Percentiles rank a stretch among this genome's conserved stretches.
These are phyloP conservation scores for Platanthera zijinensis DNA, from an alignment of 106 monocot genomes.

Conservation along the genomic window DNA sequence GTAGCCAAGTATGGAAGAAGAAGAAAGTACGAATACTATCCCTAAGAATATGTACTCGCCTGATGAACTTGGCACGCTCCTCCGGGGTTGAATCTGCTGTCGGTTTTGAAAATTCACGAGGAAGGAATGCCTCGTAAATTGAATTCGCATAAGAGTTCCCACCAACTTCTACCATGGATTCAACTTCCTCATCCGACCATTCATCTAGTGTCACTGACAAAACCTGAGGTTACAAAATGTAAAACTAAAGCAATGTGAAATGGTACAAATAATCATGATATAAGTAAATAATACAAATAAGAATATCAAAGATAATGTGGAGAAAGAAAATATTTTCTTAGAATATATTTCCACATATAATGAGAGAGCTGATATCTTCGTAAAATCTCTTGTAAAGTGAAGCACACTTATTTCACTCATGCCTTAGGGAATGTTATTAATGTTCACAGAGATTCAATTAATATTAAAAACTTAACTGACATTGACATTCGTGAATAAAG, in stretches of 20 bases:
- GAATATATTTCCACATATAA: too few relatives aligned
- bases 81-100: conserved; percentile 47
- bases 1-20: not conserved
- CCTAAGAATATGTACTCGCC: conserved; percentile 23
- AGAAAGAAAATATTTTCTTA: too few relatives aligned
- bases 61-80: conserved; percentile 75
- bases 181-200: conserved; percentile 74
- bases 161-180: conserved; percentile 84
- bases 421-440: too few relatives aligned
- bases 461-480: too few relatives aligned
- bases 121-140: conserved; percentile 88
- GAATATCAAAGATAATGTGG: too few relatives aligned
- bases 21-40: not conserved
- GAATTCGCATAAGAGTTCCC: conserved; percentile 91
- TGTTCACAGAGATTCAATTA: too few relatives aligned
- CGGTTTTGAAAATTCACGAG: conserved; percentile 49
- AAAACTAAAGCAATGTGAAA: not conserved
- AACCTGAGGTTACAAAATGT: conserved; percentile 39
- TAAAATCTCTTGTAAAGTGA: too few relatives aligned
- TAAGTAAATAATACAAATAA: not conserved
- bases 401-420: too few relatives aligned
- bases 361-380: too few relatives aligned
- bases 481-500: too few relatives aligned
- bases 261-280: not conserved
- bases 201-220: conserved; percentile 80